phyloP scores from a whole-genome alignment of 1,284 basidiomycete species.

The Polyporus tsugae region DNA sequence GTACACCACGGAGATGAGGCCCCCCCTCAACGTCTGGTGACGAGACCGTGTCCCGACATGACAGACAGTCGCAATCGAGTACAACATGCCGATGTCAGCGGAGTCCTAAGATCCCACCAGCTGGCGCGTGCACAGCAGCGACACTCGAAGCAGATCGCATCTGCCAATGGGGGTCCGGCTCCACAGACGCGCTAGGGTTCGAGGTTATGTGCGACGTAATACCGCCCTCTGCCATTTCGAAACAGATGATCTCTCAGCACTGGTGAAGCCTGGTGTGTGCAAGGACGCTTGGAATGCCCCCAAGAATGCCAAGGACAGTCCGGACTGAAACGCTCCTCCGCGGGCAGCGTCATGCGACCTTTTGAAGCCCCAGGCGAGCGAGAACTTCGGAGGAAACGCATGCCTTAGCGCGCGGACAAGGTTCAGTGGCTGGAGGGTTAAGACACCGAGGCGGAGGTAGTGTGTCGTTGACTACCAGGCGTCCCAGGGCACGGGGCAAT shows the following conservation, averaged over 20 bases:
- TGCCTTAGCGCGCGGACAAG: background rate
- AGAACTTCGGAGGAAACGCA: background rate
- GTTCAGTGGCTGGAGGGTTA: background rate
- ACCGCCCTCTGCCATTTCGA: background rate
- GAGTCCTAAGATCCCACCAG: background rate
- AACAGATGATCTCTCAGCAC: background rate
- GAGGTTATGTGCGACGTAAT: background rate
- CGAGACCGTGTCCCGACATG: background rate
- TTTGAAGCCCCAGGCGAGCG: background rate
- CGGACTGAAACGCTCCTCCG: background rate
- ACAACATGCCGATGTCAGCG: background rate
- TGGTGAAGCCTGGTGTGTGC: background rate
- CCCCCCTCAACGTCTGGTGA: background rate
- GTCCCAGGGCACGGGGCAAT: background rate
- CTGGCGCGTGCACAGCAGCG: slow-evolving; percentile 9
- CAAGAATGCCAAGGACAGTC: background rate
- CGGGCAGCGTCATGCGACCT: background rate
- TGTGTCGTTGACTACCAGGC: background rate
- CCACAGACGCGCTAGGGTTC: background rate
- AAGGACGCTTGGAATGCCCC: background rate
- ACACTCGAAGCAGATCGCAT: slow-evolving; percentile 6
- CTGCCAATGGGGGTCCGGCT: slow-evolving; percentile 1
- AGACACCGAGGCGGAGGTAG: background rate
- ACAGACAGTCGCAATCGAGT: background rate
- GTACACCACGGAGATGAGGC: background rate